Evolutionary conservation across 306 rosid species (phyloP), one percentile per base, ranked within the genome.

Genomic region (Dalbergia cultrata): DNA sequence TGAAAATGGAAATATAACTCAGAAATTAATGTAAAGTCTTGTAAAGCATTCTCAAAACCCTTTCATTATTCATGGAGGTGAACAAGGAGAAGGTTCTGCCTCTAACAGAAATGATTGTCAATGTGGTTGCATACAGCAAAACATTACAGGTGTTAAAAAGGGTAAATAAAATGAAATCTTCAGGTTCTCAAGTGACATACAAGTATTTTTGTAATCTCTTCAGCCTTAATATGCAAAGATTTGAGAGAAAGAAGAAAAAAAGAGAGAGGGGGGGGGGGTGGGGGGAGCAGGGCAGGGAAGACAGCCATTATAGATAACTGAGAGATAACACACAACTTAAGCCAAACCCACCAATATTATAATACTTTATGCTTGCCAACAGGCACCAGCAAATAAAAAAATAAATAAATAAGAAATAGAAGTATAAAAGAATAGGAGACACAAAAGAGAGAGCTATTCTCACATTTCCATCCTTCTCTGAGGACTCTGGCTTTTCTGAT

Each of bases 401-500:
- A 44, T 8, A 35, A 50, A 64, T 2, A 73, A 61, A 44, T 9
- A 11, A 3, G 45, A 21, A 50, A 58, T 62, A 54, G 14, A 80
- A 9, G 39, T 57, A 67, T 13, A 13, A 18, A 70, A 13, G 39
- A 12, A 53, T 12, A 50, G 35, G 61, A 56, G 14, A 52, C 33
- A 47, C 43, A 79, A 13, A 6, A 16, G 0, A 0, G 8, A 50
- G 17, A 6, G 57, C 14, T 5, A 22, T 3, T 80, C 93, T 66
- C 84, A 89, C 97, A 71, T 84, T 90, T 83, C 89, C 91, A 37
- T 83, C 83, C 85, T 88, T 90, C 70, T 87, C 96, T 4, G 90
- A 91, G 59, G 97, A 86, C 47, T 76, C 88, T 0, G 91, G 67
- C 74, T 93, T 95, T 41, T 89, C 97, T 52, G 99, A 89, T 86